phyloP scores from a whole-genome alignment of 2,329 filamentous ascomycete species.

The Pseudopyrenochaeta lycopersici region DNA sequence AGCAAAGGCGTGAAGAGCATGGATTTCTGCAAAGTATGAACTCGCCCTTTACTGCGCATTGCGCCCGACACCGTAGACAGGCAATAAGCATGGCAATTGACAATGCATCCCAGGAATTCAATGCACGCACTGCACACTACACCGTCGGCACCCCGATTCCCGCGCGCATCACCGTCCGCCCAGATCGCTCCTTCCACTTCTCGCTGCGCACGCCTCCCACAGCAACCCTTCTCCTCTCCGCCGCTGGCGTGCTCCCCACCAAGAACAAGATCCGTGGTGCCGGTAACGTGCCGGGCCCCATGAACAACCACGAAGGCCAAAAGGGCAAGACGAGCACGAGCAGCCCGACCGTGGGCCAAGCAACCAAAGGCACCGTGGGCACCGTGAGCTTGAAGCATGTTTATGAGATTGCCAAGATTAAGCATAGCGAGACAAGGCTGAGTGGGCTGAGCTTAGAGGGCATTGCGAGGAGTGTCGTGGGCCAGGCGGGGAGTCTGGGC shows the following conservation, averaged over 20 bases:
- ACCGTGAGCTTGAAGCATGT: conserved; percentile 92
- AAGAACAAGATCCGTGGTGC: conserved; percentile 82
- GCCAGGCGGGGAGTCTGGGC: conserved; percentile 60
- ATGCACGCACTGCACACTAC: conserved; percentile 89
- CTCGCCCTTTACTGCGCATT: background rate
- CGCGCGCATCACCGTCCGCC: conserved; percentile 87
- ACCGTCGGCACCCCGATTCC: conserved; percentile 84
- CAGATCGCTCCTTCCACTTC: conserved; percentile 92
- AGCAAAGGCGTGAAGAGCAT: conserved; percentile 99
- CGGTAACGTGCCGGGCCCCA: conserved; percentile 59
- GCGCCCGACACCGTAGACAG: background rate
- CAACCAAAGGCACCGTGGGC: conserved; percentile 81
- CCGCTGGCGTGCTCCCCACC: conserved; percentile 77
- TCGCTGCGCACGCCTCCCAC: conserved; percentile 95
- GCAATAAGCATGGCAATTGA: background rate
- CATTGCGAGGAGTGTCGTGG: conserved; percentile 75
- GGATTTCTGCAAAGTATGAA: conserved; percentile 82
- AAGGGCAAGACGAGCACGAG: conserved; percentile 47
- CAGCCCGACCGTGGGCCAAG: conserved; percentile 58
- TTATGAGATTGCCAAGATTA: conserved; percentile 97
- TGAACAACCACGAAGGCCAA: conserved; percentile 49
- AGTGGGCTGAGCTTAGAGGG: conserved; percentile 83
- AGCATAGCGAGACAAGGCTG: conserved; percentile 65
- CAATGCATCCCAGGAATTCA: conserved; percentile 78
- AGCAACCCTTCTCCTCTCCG: conserved; percentile 85